Evolutionary conservation across 106 monocot species (phyloP).

Genomic region (Ottelia alismoides): DNA sequence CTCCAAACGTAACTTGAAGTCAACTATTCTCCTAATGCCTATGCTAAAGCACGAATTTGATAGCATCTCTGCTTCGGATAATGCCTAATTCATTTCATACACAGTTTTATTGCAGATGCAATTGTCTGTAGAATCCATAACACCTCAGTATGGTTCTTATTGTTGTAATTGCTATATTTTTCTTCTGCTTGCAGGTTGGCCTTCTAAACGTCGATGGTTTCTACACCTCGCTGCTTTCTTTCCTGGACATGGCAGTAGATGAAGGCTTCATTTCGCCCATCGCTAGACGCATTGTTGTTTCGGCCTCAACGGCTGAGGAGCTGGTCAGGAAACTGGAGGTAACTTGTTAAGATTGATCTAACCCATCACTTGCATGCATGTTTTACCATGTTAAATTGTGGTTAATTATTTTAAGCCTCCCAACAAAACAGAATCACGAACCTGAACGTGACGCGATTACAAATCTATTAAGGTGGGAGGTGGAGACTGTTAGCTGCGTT

Average conservation of each 20-base stretch:
- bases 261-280: constrained; percentile 9
- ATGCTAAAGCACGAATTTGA: too few species aligned
- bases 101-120: too few species aligned
- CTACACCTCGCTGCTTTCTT: constrained; percentile 9
- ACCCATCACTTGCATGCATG: too few species aligned
- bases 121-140: too few species aligned
- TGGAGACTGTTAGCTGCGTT: not conserved
- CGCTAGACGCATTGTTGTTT: constrained; percentile 3
- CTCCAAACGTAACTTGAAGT: not conserved
- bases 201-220: constrained; percentile 14
- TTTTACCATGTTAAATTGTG: too few species aligned
- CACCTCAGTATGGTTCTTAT: not conserved
- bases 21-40: too few species aligned
- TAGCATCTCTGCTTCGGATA: too few species aligned
- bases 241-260: constrained; percentile 12
- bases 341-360: too few species aligned
- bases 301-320: constrained; percentile 1
- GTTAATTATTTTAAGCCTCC: not conserved
- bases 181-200: constrained; percentile 6
- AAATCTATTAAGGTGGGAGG: constrained; percentile 2
- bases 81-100: too few species aligned
- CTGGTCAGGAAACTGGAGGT: constrained; percentile 8
- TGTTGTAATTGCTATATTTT: too few species aligned
- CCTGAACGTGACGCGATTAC: constrained; percentile 1
- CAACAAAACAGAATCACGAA: not conserved